A percentile compares a stretch with the other conserved stretches of the same genome.
Conservation (phyloP, 768 basidiomycete species). For the Lepiota subincarnata region DNA sequence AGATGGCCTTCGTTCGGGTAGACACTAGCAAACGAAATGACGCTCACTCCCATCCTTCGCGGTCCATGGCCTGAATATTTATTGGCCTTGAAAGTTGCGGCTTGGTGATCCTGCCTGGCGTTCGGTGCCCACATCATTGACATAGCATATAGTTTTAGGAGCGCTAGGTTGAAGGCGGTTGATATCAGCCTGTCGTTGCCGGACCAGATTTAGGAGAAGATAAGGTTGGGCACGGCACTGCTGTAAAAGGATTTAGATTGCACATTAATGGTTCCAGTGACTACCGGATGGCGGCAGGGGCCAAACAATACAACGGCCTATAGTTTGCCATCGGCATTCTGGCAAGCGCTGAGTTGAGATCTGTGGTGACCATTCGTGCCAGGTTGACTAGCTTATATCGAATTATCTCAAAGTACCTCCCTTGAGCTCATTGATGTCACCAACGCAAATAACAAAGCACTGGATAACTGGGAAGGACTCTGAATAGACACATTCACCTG, state of each 20-base stretch:
- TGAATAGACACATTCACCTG: too few relatives aligned
- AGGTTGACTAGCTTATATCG: too few relatives aligned
- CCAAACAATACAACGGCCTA: too few relatives aligned
- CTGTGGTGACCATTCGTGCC: too few relatives aligned
- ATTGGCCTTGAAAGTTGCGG: conserved; percentile 6
- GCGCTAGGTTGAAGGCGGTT: conserved; percentile 24
- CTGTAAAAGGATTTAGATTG: background rate
- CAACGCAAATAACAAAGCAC: too few relatives aligned
- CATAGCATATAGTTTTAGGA: conserved; percentile 31
- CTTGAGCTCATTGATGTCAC: too few relatives aligned
- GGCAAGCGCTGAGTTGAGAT: too few relatives aligned
- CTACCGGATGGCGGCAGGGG: conserved; percentile 30
- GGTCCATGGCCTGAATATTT: background rate
- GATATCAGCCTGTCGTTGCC: conserved; percentile 21
- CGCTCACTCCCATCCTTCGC: conserved; percentile 9
- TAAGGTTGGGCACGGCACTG: conserved; percentile 31
- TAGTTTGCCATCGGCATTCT: too few relatives aligned
- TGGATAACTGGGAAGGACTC: too few relatives aligned
- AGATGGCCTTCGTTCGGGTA: background rate
- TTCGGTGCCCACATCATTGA: conserved; percentile 37
- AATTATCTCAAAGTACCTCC: too few relatives aligned
- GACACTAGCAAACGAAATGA: background rate
- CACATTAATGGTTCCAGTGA: background rate
- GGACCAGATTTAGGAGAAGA: conserved; percentile 27
- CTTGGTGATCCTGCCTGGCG: conserved; percentile 22